Conservation (phyloP, 176 grass and related monocot species). For the Typha latifolia region DNA sequence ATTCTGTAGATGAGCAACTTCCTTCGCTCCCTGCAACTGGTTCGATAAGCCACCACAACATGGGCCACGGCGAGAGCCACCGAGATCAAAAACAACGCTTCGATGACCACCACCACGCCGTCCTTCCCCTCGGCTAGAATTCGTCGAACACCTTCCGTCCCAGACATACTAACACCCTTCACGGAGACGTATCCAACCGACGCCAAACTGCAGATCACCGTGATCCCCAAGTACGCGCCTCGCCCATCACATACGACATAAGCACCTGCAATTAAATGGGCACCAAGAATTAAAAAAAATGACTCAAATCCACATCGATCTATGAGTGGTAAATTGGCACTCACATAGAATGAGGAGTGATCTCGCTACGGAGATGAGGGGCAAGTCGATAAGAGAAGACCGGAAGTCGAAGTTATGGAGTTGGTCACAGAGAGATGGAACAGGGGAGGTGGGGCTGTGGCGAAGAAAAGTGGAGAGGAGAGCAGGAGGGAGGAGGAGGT, state of each 20-base stretch:
- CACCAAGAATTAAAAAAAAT: background rate
- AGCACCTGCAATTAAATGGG: background rate
- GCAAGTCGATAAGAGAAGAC: constrained; percentile 11
- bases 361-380: constrained; percentile 4
- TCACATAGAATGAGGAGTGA: constrained; percentile 22
- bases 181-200: constrained; percentile 10
- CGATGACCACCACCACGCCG: constrained; percentile 12
- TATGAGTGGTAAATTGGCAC: background rate
- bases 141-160: background rate
- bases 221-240: constrained; percentile 10
- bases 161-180: background rate
- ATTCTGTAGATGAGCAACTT: constrained; percentile 22
- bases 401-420: constrained; percentile 10
- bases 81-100: constrained; percentile 11
- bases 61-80: constrained; percentile 15
- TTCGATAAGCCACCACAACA: constrained; percentile 12
- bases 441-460: background rate
- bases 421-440: background rate
- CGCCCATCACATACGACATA: constrained; percentile 2
- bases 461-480: background rate
- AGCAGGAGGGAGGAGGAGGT: constrained; percentile 7
- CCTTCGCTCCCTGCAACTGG: constrained; percentile 16
- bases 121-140: background rate
- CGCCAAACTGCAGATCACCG: background rate
- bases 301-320: too few relatives aligned